Conservation (phyloP, 2,329 filamentous ascomycete genomes). For the Exophiala aquamarina region DNA sequence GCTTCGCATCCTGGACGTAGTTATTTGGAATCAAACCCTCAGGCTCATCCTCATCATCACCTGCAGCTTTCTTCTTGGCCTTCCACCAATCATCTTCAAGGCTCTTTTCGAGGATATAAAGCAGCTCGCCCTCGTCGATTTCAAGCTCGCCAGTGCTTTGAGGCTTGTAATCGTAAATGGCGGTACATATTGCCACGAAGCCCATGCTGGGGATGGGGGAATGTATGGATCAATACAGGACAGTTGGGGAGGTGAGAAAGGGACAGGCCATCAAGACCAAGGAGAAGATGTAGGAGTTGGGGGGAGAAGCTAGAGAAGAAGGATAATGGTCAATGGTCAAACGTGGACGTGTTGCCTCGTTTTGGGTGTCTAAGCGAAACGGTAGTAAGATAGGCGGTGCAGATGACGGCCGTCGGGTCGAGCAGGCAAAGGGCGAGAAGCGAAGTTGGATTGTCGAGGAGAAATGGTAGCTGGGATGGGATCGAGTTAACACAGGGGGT, state of each 20-base stretch:
- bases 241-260: background rate
- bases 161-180: conserved; percentile 88
- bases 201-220: conserved; percentile 60
- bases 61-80: conserved; percentile 83
- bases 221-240: background rate
- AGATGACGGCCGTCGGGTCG: too few relatives aligned
- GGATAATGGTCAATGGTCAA: too few relatives aligned
- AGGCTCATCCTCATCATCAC: conserved; percentile 86
- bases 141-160: conserved; percentile 83
- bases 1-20: conserved; percentile 81
- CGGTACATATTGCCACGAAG: conserved; percentile 87
- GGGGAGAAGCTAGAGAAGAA: too few relatives aligned
- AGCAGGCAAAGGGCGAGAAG: too few relatives aligned
- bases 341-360: too few relatives aligned
- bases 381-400: too few relatives aligned
- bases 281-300: too few relatives aligned
- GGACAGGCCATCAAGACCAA: conserved; percentile 16
- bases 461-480: too few relatives aligned
- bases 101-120: conserved; percentile 85
- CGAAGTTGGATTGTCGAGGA: too few relatives aligned
- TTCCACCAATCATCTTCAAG: conserved; percentile 88
- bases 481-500: too few relatives aligned
- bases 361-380: too few relatives aligned
- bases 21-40: conserved; percentile 89
- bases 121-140: conserved; percentile 80